Percentiles rank a stretch among this genome's conserved stretches.
These are phyloP conservation scores for Babesia gibsoni DNA, from an alignment of 169 alveolate genomes.

Conservation along the genomic window DNA sequence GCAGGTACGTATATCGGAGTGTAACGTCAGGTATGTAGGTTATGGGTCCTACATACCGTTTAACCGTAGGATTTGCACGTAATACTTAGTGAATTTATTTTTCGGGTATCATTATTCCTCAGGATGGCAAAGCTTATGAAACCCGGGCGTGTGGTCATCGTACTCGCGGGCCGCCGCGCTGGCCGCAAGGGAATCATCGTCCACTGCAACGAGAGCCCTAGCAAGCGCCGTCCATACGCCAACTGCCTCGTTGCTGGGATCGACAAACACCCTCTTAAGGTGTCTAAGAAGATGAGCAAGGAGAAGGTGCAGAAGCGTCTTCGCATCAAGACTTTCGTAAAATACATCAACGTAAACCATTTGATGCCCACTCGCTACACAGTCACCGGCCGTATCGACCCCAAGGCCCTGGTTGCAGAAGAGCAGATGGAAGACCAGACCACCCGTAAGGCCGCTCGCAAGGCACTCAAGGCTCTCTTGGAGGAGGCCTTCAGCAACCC, in stretches of 20 bases:
- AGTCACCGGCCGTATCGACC: slow-evolving; percentile 58
- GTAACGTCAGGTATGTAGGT: not conserved
- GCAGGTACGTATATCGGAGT: slow-evolving; percentile 22
- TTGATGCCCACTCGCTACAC: slow-evolving; percentile 95
- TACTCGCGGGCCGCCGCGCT: slow-evolving; percentile 97
- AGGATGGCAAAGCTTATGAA: slow-evolving; percentile 82
- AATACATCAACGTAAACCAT: slow-evolving; percentile 96
- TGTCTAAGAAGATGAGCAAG: slow-evolving; percentile 89
- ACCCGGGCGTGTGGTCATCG: slow-evolving; percentile 97
- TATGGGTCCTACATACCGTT: not conserved
- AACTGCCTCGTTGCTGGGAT: slow-evolving; percentile 96
- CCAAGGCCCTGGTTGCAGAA: slow-evolving; percentile 61
- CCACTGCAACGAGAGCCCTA: slow-evolving; percentile 91
- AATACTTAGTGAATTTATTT: not conserved
- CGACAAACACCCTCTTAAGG: slow-evolving; percentile 93
- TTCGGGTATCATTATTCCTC: not conserved
- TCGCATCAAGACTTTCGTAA: slow-evolving; percentile 92
- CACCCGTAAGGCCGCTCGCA: slow-evolving; percentile 57
- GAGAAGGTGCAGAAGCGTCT: slow-evolving; percentile 90
- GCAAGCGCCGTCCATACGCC: slow-evolving; percentile 92
- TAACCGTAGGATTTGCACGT: not conserved
- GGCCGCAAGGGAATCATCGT: slow-evolving; percentile 98
- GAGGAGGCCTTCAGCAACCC: slow-evolving; percentile 59
- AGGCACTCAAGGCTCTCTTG: slow-evolving; percentile 56
- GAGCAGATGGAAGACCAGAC: slow-evolving; percentile 63